Evolutionary conservation across 257 asterid genomes (phyloP).

Genomic region (Solanum paucissectum): DNA sequence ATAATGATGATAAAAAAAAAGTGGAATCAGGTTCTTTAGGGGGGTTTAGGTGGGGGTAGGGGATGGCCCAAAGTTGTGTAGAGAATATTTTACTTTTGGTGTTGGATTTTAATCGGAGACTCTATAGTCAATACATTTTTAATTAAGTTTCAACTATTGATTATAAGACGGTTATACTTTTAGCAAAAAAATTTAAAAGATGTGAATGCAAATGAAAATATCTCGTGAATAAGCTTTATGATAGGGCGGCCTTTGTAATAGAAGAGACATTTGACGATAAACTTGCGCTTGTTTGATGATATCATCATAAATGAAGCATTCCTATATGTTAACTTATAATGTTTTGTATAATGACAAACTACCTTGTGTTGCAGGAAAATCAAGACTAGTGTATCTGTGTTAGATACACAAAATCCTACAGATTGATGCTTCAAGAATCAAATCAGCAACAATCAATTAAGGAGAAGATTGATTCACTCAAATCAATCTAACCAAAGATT

Average conservation of each 20-base stretch:
- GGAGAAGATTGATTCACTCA: too few species aligned
- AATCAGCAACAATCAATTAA: too few species aligned
- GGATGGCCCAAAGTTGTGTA: neutral
- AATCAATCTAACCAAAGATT: too few species aligned
- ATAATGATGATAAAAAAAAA: neutral
- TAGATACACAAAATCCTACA: too few species aligned
- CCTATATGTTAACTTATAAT: too few species aligned
- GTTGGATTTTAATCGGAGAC: neutral
- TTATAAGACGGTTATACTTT: neutral
- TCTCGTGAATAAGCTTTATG: neutral
- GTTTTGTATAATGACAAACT: too few species aligned
- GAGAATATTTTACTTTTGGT: neutral
- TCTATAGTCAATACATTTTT: neutral
- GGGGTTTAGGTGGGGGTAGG: neutral
- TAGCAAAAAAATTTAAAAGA: neutral
- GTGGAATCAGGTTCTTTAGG: neutral
- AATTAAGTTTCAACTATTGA: neutral
- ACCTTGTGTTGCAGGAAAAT: too few species aligned
- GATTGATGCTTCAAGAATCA: too few species aligned
- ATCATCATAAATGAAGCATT: neutral
- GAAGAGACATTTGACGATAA: neutral
- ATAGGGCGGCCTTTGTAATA: neutral
- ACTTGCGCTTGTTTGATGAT: neutral
- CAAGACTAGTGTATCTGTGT: too few species aligned
- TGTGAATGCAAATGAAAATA: neutral